These are phyloP conservation scores for Debaryomycetaceae sp. DNA, from an alignment of 1,139 yeast genomes.

Conservation along the genomic window DNA sequence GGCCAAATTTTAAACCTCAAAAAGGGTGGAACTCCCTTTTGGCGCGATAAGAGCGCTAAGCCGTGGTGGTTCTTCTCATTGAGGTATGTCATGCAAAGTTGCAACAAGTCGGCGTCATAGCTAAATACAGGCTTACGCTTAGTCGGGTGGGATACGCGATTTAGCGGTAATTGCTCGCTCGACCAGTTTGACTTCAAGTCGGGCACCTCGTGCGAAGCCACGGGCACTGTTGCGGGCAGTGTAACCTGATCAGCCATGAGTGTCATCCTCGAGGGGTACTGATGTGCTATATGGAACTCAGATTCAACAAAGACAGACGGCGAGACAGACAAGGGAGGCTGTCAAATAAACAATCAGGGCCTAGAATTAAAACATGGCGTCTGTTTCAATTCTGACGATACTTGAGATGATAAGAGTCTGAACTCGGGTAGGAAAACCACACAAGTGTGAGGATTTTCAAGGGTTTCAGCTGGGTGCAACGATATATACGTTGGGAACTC, in stretches of 20 bases:
- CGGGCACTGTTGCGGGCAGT: slow-evolving; percentile 1
- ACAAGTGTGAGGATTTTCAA: no score
- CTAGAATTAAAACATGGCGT: no score
- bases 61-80: slow-evolving; percentile 56
- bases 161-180: slow-evolving; percentile 6
- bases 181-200: slow-evolving; percentile 2
- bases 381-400: no score
- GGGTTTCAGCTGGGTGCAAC: no score
- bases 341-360: no score
- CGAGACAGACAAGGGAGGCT: no score
- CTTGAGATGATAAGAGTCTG: no score
- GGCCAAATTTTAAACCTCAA: slow-evolving; percentile 85
- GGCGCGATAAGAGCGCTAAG: slow-evolving; percentile 75
- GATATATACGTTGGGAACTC: no score
- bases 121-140: slow-evolving; percentile 32
- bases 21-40: slow-evolving; percentile 81
- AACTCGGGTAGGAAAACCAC: no score
- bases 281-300: no score
- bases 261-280: slow-evolving; percentile 6
- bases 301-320: no score
- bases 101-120: slow-evolving; percentile 38
- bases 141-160: slow-evolving; percentile 2
- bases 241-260: slow-evolving; percentile 4
- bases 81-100: slow-evolving; percentile 38
- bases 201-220: slow-evolving; percentile 2